These are phyloP conservation scores for Hypoxylon rickii DNA, from an alignment of 495 filamentous ascomycete genomes.

Conservation along the genomic window DNA sequence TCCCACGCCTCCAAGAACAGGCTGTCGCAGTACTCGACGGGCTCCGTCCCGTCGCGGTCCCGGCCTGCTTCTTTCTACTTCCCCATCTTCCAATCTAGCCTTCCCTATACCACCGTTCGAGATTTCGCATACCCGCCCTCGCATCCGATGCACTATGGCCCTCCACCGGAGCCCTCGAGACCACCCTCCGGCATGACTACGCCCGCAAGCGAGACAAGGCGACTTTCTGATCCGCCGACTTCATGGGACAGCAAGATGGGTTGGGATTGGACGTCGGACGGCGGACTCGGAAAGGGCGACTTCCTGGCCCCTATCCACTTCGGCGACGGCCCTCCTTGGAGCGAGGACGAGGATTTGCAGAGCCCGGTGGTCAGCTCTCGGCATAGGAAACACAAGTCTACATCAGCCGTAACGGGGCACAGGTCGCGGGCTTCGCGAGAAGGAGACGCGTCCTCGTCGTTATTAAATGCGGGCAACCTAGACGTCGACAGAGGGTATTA, in stretches of 20 bases:
- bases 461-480: constrained; percentile 48
- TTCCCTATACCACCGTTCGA: constrained; percentile 87
- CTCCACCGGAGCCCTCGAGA: constrained; percentile 71
- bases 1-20: constrained; percentile 74
- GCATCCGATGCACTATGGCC: constrained; percentile 93
- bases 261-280: constrained; percentile 57
- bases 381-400: constrained; percentile 84
- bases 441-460: constrained; percentile 45
- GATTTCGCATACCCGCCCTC: constrained; percentile 90
- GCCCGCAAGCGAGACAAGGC: constrained; percentile 78
- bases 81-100: constrained; percentile 81
- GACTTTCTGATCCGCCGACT: constrained; percentile 79
- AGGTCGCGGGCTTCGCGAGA: constrained; percentile 50
- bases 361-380: constrained; percentile 80
- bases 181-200: constrained; percentile 77
- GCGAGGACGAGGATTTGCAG: constrained; percentile 94
- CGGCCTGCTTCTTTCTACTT: constrained; percentile 78
- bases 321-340: constrained; percentile 92
- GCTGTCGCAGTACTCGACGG: constrained; percentile 68
- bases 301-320: constrained; percentile 86
- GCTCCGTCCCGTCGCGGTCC: constrained; percentile 72
- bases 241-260: constrained; percentile 61
- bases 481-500: constrained; percentile 66
- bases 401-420: constrained; percentile 50
- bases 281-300: constrained; percentile 51